These are phyloP conservation scores for Excoecaria cochinchinensis DNA, from an alignment of 345 rosid species.

Conservation along the genomic window DNA sequence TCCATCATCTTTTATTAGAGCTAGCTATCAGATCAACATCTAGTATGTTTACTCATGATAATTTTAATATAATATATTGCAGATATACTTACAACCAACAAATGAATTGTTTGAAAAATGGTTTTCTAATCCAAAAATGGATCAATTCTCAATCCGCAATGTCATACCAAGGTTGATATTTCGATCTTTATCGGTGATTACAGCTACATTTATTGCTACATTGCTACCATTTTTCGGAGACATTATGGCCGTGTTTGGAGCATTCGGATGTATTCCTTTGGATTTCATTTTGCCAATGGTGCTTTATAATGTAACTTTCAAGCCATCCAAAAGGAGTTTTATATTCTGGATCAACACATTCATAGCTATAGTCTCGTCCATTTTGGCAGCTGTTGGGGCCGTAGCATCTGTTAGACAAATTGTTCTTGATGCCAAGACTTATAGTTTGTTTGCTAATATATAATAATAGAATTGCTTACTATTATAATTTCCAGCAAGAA, in stretches of 20 bases:
- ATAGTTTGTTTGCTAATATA: slow-evolving; percentile 41
- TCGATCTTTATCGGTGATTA: slow-evolving; percentile 17
- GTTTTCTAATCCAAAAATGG: slow-evolving; percentile 16
- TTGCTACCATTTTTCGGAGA: slow-evolving; percentile 34
- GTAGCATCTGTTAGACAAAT: slow-evolving; percentile 48
- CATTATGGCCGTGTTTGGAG: slow-evolving; percentile 28
- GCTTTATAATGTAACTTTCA: slow-evolving; percentile 43
- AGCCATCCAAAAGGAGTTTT: slow-evolving; percentile 40
- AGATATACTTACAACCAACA: slow-evolving; percentile 33
- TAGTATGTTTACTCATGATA: background rate
- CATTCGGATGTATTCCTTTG: slow-evolving; percentile 31
- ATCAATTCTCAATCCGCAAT: slow-evolving; percentile 23
- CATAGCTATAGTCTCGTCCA: slow-evolving; percentile 32
- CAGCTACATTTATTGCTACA: slow-evolving; percentile 12
- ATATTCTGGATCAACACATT: slow-evolving; percentile 41
- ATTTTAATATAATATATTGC: background rate
- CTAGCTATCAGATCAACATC: too few species aligned
- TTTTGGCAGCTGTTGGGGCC: slow-evolving; percentile 34
- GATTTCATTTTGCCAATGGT: slow-evolving; percentile 40
- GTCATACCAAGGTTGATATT: slow-evolving; percentile 25
- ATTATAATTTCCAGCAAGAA: too few species aligned
- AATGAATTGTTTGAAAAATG: slow-evolving; percentile 21
- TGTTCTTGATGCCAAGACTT: slow-evolving; percentile 44
- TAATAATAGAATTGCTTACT: too few species aligned
- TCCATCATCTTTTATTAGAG: too few species aligned